Percentiles rank a stretch among this genome's conserved stretches.
Conservation (phyloP, 768 basidiomycete species). For the Boletus subparvulus region DNA sequence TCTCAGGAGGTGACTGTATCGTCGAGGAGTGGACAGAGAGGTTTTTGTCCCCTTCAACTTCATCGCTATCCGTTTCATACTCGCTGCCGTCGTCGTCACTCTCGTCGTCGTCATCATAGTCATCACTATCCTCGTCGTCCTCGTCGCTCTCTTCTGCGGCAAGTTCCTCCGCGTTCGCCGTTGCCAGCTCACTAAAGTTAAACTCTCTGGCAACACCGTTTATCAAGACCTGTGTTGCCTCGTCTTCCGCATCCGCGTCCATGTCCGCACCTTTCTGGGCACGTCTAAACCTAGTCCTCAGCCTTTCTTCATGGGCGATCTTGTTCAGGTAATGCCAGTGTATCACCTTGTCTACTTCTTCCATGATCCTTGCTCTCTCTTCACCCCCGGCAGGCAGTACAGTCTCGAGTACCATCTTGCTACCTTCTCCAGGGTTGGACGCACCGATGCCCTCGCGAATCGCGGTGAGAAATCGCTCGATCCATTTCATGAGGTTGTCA, state of each 20-base stretch:
- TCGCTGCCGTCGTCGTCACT: constrained; percentile 45
- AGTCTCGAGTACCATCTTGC: constrained; percentile 76
- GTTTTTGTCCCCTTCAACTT: constrained; percentile 9
- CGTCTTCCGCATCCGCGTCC: constrained; percentile 69
- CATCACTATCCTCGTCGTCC: constrained; percentile 41
- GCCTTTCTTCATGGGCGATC: constrained; percentile 86
- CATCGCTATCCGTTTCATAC: constrained; percentile 26
- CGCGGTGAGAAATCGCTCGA: constrained; percentile 89
- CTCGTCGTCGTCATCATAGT: constrained; percentile 40
- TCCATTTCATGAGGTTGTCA: constrained; percentile 93
- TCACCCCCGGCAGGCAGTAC: constrained; percentile 80
- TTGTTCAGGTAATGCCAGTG: constrained; percentile 95
- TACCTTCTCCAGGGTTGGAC: background rate
- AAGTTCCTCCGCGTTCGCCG: constrained; percentile 77
- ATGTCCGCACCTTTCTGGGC: constrained; percentile 41
- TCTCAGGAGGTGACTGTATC: constrained; percentile 1
- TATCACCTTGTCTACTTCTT: constrained; percentile 87
- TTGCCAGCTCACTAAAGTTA: constrained; percentile 75
- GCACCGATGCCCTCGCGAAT: constrained; percentile 85
- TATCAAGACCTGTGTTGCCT: constrained; percentile 78
- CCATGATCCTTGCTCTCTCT: constrained; percentile 73
- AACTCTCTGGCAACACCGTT: constrained; percentile 80
- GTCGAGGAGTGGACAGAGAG: background rate
- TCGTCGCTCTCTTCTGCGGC: constrained; percentile 70
- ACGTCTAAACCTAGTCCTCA: constrained; percentile 80